phyloP scores from a whole-genome alignment of 2,329 filamentous ascomycete genomes.

The Fusarium haematococcum region DNA sequence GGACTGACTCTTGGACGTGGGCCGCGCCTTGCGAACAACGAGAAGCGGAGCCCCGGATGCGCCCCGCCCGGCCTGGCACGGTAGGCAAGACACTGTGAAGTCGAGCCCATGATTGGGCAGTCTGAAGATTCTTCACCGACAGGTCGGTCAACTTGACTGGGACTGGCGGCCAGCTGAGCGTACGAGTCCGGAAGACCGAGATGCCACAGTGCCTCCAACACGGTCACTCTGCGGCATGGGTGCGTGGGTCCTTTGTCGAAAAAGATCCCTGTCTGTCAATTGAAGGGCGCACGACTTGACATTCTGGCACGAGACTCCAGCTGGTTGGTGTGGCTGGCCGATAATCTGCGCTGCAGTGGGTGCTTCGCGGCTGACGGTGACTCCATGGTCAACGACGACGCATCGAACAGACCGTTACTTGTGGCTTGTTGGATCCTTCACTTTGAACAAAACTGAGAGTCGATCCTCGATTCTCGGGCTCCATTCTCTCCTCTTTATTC shows the following conservation, averaged over 20 bases:
- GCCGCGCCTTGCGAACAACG: conserved; percentile 45
- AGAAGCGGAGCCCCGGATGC: conserved; percentile 42
- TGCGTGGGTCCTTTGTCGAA: conserved; percentile 25
- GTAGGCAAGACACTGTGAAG: conserved; percentile 29
- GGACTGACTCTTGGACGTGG: conserved; percentile 16
- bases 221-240: conserved; percentile 20
- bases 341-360: conserved; percentile 22
- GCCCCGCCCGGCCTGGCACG: conserved; percentile 14
- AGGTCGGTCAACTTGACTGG: not conserved
- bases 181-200: not conserved
- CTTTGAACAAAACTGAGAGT: conserved; percentile 44
- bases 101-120: conserved; percentile 20
- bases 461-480: conserved; percentile 21
- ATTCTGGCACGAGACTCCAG: conserved; percentile 41
- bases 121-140: not conserved
- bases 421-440: conserved; percentile 17
- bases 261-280: conserved; percentile 44
- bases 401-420: conserved; percentile 22
- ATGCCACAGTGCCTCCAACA: conserved; percentile 34
- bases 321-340: conserved; percentile 35
- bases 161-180: not conserved
- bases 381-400: conserved; percentile 25
- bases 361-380: conserved; percentile 29
- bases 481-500: conserved; percentile 20
- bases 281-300: conserved; percentile 46